Evolutionary conservation across 768 basidiomycete genomes (phyloP).

Genomic region (Lanmaoa pseudosensibilis): DNA sequence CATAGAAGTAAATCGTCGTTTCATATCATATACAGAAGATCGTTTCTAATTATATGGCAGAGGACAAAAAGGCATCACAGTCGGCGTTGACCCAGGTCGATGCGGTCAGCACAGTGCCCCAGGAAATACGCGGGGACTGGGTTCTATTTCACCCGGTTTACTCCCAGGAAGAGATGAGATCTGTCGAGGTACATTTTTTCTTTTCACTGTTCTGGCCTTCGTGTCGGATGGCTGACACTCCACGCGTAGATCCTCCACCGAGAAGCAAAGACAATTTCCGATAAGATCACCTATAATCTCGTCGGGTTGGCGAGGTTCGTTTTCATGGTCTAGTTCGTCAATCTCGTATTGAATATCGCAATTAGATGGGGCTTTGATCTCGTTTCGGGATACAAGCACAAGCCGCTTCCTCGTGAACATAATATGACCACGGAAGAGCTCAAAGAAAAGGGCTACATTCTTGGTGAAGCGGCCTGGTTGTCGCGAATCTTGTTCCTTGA

Average conservation of each 20-base stretch:
- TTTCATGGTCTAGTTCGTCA: constrained; percentile 1
- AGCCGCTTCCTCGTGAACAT: constrained; percentile 55
- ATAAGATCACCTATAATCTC: constrained; percentile 68
- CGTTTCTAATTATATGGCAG: constrained; percentile 14
- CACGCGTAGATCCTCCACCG: constrained; percentile 63
- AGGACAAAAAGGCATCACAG: constrained; percentile 25
- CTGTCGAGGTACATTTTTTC: constrained; percentile 56
- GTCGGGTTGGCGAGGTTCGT: constrained; percentile 55
- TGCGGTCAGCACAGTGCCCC: constrained; percentile 54
- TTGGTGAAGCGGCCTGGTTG: constrained; percentile 79
- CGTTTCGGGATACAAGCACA: constrained; percentile 83
- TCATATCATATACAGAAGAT: neutral
- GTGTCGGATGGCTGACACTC: constrained; percentile 1
- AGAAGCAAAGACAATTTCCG: constrained; percentile 61
- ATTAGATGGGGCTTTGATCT: constrained; percentile 73
- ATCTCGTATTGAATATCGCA: constrained; percentile 1
- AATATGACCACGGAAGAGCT: constrained; percentile 74
- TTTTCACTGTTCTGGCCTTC: neutral
- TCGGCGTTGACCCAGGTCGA: constrained; percentile 29
- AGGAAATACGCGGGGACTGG: constrained; percentile 74
- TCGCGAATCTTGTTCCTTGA: constrained; percentile 73
- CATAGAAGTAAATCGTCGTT: constrained; percentile 30
- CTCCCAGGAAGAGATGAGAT: constrained; percentile 64
- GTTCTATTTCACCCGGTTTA: constrained; percentile 95
- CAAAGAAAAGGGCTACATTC: constrained; percentile 66